A percentile compares a stretch with the other conserved stretches of the same genome.
Conservation (phyloP, 2,329 filamentous ascomycete species). For the Scedosporium minutisporum region DNA sequence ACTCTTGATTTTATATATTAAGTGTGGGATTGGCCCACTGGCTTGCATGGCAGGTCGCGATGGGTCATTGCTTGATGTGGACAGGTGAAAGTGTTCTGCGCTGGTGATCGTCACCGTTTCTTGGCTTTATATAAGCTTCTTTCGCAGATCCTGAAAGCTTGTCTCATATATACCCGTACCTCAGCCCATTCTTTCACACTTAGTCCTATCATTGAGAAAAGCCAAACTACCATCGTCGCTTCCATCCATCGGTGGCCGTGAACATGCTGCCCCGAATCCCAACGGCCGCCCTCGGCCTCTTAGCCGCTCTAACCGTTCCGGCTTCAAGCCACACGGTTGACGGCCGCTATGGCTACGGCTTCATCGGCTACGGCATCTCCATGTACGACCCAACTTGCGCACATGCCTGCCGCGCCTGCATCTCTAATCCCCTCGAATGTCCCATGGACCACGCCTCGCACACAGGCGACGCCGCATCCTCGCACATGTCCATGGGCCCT, state of each 20-base stretch:
- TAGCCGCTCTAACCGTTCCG: not conserved
- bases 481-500: constrained; percentile 1
- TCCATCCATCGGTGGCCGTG: too few species aligned
- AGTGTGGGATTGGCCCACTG: not conserved
- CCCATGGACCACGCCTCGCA: not conserved
- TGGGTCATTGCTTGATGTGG: too few species aligned
- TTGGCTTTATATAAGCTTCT: too few species aligned
- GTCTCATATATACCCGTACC: too few species aligned
- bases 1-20: not conserved
- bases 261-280: not conserved
- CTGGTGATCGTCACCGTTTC: too few species aligned
- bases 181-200: too few species aligned
- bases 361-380: constrained; percentile 17
- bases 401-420: constrained; percentile 44
- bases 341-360: constrained; percentile 10
- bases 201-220: not conserved
- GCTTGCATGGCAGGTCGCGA: too few species aligned
- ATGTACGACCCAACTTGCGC: constrained; percentile 60
- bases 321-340: not conserved
- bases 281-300: not conserved
- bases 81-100: too few species aligned
- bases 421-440: not conserved
- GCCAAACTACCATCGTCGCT: too few species aligned
- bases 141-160: too few species aligned
- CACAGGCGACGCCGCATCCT: not conserved